Evolutionary conservation across 2,329 filamentous ascomycete species (phyloP).

Genomic region (Ophiostoma fasciatum): DNA sequence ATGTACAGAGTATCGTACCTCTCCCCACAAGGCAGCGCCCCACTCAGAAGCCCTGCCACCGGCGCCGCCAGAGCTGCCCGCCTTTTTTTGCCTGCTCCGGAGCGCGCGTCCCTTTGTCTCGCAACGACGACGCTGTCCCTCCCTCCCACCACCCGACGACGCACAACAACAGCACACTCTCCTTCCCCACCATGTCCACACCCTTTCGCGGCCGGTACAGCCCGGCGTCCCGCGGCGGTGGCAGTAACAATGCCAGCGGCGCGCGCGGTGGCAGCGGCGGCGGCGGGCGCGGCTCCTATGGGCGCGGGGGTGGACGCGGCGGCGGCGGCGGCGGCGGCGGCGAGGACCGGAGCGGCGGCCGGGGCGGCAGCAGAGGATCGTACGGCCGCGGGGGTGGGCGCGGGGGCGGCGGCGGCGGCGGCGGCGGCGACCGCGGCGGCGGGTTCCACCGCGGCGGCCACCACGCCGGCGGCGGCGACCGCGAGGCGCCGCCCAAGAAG

Average conservation of each 20-base stretch:
- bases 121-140: no score
- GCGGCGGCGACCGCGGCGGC: conserved; percentile 25
- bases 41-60: no score
- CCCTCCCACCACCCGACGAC: no score
- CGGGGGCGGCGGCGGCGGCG: conserved; percentile 31
- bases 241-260: conserved; percentile 2
- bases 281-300: conserved; percentile 2
- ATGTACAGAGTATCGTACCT: no score
- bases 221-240: conserved; percentile 10
- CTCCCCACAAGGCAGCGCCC: no score
- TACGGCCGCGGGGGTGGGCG: conserved; percentile 21
- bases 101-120: no score
- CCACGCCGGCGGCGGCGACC: conserved; percentile 12
- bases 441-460: conserved; percentile 22
- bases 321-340: conserved; percentile 3
- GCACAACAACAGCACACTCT: background rate
- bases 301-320: conserved; percentile 1
- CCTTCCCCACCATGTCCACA: conserved; percentile 7
- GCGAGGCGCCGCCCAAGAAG: conserved; percentile 77
- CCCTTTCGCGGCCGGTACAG: conserved; percentile 12
- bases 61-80: no score
- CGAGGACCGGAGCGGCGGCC: conserved; percentile 3
- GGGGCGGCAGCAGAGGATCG: background rate
- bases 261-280: conserved; percentile 2
- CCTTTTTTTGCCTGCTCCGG: no score